Evolutionary conservation across 2,329 filamentous ascomycete genomes (phyloP).

Genomic region (Neoascochyta sp.): DNA sequence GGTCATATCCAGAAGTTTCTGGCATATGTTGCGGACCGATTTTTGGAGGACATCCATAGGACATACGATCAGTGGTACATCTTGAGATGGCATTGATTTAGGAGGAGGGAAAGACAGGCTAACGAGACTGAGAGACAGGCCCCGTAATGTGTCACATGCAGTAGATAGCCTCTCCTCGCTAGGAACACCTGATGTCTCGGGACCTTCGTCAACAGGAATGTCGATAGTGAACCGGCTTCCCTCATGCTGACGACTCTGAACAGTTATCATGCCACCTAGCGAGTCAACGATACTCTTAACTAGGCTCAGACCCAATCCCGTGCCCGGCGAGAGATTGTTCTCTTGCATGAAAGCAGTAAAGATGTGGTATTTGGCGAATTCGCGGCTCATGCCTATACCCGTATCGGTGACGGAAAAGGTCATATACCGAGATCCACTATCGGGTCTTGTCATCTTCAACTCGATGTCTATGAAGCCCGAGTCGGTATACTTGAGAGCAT

Average conservation of each 20-base stretch:
- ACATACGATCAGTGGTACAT: slow-evolving; percentile 1
- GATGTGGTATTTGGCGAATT: slow-evolving; percentile 17
- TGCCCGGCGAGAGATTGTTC: slow-evolving; percentile 14
- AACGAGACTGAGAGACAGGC: slow-evolving; percentile 3
- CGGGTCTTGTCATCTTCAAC: slow-evolving; percentile 5
- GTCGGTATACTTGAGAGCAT: slow-evolving; percentile 21
- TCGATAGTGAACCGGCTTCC: slow-evolving; percentile 10
- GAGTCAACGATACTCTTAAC: slow-evolving; percentile 17
- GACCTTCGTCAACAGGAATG: slow-evolving; percentile 2
- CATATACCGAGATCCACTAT: slow-evolving; percentile 4
- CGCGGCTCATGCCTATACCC: slow-evolving; percentile 20
- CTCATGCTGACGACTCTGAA: slow-evolving; percentile 9
- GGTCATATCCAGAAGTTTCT: slow-evolving; percentile 4
- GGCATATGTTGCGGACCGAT: slow-evolving; percentile 6
- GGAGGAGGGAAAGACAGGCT: slow-evolving; percentile 3
- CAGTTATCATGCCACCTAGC: slow-evolving; percentile 17
- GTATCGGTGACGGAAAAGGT: slow-evolving; percentile 30
- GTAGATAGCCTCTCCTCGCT: background rate
- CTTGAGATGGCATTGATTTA: background rate
- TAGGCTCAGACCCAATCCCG: slow-evolving; percentile 21
- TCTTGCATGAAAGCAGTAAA: slow-evolving; percentile 24
- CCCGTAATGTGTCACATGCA: background rate
- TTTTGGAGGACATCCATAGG: slow-evolving; percentile 1
- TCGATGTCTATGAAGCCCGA: slow-evolving; percentile 13
- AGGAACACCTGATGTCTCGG: background rate